Percentiles rank a stretch among this genome's conserved stretches.
phyloP scores from a whole-genome alignment of 179 eudicot species.

The Actinidia chinensis region DNA sequence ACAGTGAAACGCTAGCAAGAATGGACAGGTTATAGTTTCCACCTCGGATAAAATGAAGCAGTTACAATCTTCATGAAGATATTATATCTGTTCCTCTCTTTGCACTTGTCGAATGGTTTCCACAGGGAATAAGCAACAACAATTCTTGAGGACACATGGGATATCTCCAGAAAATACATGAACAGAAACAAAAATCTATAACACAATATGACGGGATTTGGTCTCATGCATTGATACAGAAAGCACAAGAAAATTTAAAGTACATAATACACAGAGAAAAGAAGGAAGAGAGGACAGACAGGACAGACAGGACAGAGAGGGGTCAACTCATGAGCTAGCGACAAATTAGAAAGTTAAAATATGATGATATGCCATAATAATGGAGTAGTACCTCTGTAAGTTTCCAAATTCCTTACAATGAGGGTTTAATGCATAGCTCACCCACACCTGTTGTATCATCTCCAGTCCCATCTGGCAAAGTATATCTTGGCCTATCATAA shows the following conservation, averaged over 20 bases:
- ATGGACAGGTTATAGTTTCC: background rate
- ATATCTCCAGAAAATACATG: background rate
- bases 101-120: background rate
- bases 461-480: slow-evolving; percentile 55
- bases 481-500: slow-evolving; percentile 76
- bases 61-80: background rate
- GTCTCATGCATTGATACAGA: background rate
- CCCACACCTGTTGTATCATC: slow-evolving; percentile 62
- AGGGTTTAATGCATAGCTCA: slow-evolving; percentile 93
- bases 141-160: background rate
- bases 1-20: too few species aligned
- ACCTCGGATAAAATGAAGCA: background rate
- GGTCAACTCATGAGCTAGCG: background rate
- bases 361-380: background rate
- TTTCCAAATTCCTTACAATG: slow-evolving; percentile 94
- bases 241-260: too few species aligned
- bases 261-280: background rate
- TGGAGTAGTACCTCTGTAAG: slow-evolving; percentile 67
- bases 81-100: background rate
- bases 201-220: background rate
- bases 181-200: background rate
- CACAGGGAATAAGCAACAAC: background rate
- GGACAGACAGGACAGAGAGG: too few species aligned
- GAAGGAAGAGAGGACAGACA: background rate
- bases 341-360: background rate